Evolutionary conservation across 768 basidiomycete species (phyloP), one percentile per base, ranked within the genome.

Genomic region (Amanita exitialis): DNA sequence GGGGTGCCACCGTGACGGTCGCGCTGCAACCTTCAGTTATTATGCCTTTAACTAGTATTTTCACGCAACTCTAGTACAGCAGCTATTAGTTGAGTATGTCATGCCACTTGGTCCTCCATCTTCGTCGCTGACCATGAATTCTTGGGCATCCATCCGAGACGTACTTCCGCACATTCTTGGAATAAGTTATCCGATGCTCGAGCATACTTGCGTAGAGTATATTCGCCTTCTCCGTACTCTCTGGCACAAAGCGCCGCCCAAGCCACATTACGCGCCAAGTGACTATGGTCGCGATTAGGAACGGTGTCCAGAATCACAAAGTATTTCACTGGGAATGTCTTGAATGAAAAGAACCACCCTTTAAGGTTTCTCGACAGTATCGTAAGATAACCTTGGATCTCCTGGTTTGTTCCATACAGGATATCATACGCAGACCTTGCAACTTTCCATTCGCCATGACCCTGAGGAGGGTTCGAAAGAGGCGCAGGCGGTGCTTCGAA

Each of bases 231-330:
- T 1, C 51, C 65, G 18, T 60, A 58, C 6, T 62, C 62, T 1
- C 51, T 32, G 6, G 66, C 66, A 13, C 61, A 56, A 15, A 68
- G 54, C 1, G 66, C 66, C 0, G 62, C 62, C 63, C 64, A 65
- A 8, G 64, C 56, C 3, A 65, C 59, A 7, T 60, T 49, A 15
- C 51, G 45, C 16, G 54, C 56, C 15, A 64, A 43, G 12, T 47
- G 18, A 6, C 48, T 47, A 35, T 45, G 21, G 23, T 61, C 46
- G 9, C 49, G 46, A 18, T 53, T 46, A 2, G 63, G 56, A 7
- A 45, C 42, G 2, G 62, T 56, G 34, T 58, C 56, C 23, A 62
- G 30, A 18, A 68, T 65, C 3, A 64, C 60, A 47, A 68, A 58
- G 46, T 64, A 68, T 20, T 55, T 66, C 25, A 66, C 67, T 1